These are phyloP conservation scores for Corniculantispora saksenae DNA, from an alignment of 2,329 filamentous ascomycete species.

Conservation along the genomic window DNA sequence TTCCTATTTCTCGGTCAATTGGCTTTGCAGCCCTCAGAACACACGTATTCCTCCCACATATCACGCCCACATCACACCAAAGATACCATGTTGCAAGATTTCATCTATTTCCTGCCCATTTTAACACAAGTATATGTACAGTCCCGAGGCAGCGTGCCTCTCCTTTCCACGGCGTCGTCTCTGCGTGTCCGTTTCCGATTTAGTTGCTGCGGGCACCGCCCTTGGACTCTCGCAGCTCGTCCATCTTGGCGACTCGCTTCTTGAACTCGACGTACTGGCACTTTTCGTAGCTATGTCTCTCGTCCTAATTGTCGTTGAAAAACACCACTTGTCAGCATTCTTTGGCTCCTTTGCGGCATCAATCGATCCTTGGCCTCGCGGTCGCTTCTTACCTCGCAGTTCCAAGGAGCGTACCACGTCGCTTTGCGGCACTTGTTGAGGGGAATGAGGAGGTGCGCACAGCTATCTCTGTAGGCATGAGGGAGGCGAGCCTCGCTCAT, in stretches of 20 bases:
- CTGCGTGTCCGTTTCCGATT: slow-evolving; percentile 20
- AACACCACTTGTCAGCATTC: neutral
- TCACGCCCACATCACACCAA: neutral
- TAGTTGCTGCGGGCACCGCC: slow-evolving; percentile 83
- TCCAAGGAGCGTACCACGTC: slow-evolving; percentile 95
- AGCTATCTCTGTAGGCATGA: slow-evolving; percentile 90
- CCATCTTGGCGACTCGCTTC: slow-evolving; percentile 97
- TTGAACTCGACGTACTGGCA: slow-evolving; percentile 99
- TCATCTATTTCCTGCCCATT: slow-evolving; percentile 21
- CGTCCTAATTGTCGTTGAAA: slow-evolving; percentile 60
- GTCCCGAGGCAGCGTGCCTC: slow-evolving; percentile 22
- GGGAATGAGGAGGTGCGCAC: slow-evolving; percentile 90
- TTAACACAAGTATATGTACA: slow-evolving; percentile 35
- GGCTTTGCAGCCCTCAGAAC: neutral
- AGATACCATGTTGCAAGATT: slow-evolving; percentile 3
- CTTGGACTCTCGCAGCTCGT: slow-evolving; percentile 88
- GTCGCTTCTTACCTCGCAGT: slow-evolving; percentile 76
- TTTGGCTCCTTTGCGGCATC: neutral
- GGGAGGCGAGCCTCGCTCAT: slow-evolving; percentile 92
- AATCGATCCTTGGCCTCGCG: neutral
- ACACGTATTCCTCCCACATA: slow-evolving; percentile 8
- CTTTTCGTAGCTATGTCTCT: slow-evolving; percentile 97
- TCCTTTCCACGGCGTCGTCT: neutral
- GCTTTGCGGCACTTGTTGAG: slow-evolving; percentile 92
- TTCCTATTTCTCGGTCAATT: neutral